Base-by-base conservation (phyloP, 164 flowering plant species). In the Hamamelis virginiana region DNA sequence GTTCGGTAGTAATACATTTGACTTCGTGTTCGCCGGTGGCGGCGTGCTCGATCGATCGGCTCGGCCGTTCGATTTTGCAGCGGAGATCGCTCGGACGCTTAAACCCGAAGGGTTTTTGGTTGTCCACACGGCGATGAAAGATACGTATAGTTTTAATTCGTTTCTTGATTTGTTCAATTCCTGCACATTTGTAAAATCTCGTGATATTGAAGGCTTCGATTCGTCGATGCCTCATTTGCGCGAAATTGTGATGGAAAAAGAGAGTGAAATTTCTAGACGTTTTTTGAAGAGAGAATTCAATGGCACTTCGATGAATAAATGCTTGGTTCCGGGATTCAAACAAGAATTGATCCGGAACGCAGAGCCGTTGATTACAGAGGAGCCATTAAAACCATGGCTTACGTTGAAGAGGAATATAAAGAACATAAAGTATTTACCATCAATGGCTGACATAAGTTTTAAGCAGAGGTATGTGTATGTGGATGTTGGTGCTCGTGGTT, bases 361-460 rank as follows among this genome's bases (percentile, higher is more conserved):
- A 0, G 99, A 96, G 89, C 86, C 88, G 0, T 61, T 96, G 84
- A 91, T 95, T 22, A 16, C 44, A 23, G 83, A 86, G 78, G 99
- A 95, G 78, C 99, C 99, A 2, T 72, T 86, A 78, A 93, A 96
- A 71, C 99, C 99, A 1, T 96, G 99, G 98, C 65, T 96, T 60
- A 86, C 96, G 0, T 73, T 96, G 72, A 96, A 96, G 79, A 85
- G 78, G 77, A 96, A 93, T 55, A 77, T 87, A 21, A 69, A 86
- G 85, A 93, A 90, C 62, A 68, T 96, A 1, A 90, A 84, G 79
- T 91, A 91, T 70, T 74, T 96, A 22, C 79, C 98, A 1, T 76
- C 87, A 13, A 80, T 93, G 86, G 97, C 72, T 11, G 96, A 96
- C 73, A 89, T 96, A 11, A 86, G 85, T 68, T 96, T 91, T 63